Evolutionary conservation across 768 basidiomycete genomes (phyloP).

Genomic region (Tylopilus felleus): DNA sequence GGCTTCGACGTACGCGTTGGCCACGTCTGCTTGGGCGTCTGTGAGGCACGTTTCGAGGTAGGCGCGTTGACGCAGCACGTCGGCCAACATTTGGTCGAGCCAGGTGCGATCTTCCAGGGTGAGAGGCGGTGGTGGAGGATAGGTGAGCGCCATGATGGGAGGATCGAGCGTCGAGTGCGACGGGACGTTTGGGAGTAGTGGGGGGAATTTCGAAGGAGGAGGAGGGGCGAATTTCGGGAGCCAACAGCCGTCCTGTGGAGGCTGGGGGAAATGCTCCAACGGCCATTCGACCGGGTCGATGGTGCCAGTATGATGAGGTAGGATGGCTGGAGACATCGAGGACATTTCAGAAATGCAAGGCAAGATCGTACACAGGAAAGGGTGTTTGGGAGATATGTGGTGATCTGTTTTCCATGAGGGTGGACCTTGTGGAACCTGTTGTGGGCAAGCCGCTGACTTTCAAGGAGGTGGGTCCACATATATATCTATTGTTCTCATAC

Average conservation of each 20-base stretch:
- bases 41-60: slow-evolving; percentile 18
- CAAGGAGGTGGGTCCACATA: neutral
- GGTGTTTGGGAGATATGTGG: neutral
- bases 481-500: slow-evolving; percentile 1
- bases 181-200: slow-evolving; percentile 5
- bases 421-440: slow-evolving; percentile 1
- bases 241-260: slow-evolving; percentile 26
- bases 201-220: slow-evolving; percentile 16
- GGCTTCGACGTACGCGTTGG: slow-evolving; percentile 24
- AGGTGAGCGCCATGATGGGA: slow-evolving; percentile 27
- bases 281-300: slow-evolving; percentile 21
- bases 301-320: neutral
- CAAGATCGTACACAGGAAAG: neutral
- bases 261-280: slow-evolving; percentile 27
- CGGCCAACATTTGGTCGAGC: slow-evolving; percentile 25
- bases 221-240: slow-evolving; percentile 21
- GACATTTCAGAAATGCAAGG: neutral
- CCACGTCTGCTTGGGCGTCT: slow-evolving; percentile 14
- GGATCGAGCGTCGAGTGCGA: slow-evolving; percentile 15
- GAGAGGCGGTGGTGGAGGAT: slow-evolving; percentile 28
- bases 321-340: neutral
- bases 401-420: neutral
- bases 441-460: neutral
- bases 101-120: slow-evolving; percentile 24
- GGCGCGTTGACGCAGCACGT: slow-evolving; percentile 26